Percentiles rank a stretch among this genome's conserved stretches.
phyloP scores from a whole-genome alignment of 306 rosid genomes.

The Casuarina glauca region DNA sequence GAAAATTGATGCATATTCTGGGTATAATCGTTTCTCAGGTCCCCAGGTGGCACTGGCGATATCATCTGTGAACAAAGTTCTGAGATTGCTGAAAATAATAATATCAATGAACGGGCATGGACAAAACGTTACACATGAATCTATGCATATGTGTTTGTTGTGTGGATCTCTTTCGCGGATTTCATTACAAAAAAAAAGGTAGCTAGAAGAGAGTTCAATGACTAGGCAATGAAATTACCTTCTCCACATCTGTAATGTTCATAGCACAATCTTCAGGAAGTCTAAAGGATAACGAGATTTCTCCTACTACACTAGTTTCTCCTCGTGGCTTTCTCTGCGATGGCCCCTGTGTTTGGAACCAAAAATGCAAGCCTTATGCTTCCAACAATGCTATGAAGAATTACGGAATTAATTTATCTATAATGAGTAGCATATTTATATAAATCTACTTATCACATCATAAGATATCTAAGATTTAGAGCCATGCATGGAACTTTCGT shows the following conservation, averaged over 20 bases:
- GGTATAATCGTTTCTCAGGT: neutral
- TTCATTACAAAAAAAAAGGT: neutral
- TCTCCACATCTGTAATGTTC: neutral
- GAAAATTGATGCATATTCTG: neutral
- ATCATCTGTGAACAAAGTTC: neutral
- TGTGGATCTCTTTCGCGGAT: neutral
- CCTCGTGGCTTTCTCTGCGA: too few relatives aligned
- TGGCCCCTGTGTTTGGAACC: neutral
- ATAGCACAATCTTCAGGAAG: constrained; percentile 3
- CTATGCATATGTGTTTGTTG: neutral
- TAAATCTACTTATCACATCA: too few relatives aligned
- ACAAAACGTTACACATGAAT: neutral
- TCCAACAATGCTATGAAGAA: neutral
- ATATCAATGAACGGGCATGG: neutral
- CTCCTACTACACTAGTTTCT: neutral
- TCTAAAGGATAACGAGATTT: constrained; percentile 7
- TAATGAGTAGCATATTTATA: too few relatives aligned
- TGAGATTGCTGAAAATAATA: neutral
- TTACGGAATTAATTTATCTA: too few relatives aligned
- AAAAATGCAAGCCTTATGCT: neutral
- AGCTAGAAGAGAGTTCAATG: neutral
- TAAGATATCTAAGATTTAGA: too few relatives aligned
- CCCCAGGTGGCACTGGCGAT: neutral
- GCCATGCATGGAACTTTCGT: too few relatives aligned
- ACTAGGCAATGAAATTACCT: neutral